These are phyloP conservation scores for Hysterium pulicare DNA, from an alignment of 2,329 filamentous ascomycete genomes.

Conservation along the genomic window DNA sequence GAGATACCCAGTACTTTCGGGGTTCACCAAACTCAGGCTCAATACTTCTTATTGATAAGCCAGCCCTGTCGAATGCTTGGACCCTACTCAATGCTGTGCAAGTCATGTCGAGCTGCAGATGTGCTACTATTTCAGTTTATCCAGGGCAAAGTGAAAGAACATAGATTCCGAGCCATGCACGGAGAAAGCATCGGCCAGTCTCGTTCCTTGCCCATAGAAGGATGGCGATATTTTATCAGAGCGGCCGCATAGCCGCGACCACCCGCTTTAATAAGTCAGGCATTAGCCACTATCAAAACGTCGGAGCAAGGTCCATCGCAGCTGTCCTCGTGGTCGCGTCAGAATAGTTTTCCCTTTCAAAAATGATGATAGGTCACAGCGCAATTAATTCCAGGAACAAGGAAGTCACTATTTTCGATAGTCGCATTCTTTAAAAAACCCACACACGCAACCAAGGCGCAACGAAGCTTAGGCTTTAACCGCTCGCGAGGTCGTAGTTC, in stretches of 20 bases:
- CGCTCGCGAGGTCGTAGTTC: too few species aligned
- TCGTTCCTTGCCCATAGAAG: background rate
- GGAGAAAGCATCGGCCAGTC: background rate
- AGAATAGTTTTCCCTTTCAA: too few species aligned
- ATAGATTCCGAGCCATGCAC: background rate
- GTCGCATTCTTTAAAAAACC: too few species aligned
- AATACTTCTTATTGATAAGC: constrained; percentile 11
- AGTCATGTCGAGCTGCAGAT: constrained; percentile 1
- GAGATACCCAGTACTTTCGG: background rate
- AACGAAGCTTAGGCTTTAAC: too few species aligned
- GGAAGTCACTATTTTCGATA: too few species aligned
- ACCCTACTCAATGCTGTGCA: background rate
- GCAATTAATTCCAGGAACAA: too few species aligned
- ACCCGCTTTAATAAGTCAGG: background rate
- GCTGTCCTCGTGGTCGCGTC: too few species aligned
- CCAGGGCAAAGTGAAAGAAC: background rate
- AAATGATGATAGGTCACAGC: too few species aligned
- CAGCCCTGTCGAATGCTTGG: background rate
- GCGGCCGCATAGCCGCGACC: background rate
- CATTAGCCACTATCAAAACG: constrained; percentile 2
- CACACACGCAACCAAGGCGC: too few species aligned
- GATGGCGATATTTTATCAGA: background rate
- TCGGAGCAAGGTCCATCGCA: background rate
- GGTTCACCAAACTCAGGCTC: background rate
- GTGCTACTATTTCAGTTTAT: background rate